Percentiles rank a stretch among this genome's conserved stretches.
Conservation (phyloP, 2,329 filamentous ascomycete species). For the Penicillium brevicompactum region DNA sequence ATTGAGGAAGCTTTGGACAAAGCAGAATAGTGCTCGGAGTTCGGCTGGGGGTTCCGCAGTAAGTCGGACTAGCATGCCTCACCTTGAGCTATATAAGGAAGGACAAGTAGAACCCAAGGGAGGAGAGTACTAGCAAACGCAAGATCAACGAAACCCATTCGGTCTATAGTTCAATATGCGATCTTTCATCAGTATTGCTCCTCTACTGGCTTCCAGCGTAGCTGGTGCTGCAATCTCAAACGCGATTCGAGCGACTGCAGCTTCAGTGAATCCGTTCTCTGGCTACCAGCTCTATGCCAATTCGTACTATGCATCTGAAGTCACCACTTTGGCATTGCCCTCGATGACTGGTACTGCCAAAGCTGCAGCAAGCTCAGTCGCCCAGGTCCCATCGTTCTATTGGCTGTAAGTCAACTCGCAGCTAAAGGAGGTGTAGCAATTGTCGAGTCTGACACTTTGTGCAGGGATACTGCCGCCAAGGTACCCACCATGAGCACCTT, state of each 20-base stretch:
- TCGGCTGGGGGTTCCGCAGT: conserved; percentile 1
- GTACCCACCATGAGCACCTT: conserved; percentile 53
- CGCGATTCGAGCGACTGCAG: conserved; percentile 23
- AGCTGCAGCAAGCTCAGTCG: conserved; percentile 52
- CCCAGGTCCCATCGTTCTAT: conserved; percentile 54
- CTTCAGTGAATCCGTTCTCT: conserved; percentile 55
- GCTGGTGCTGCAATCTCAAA: conserved; percentile 21
- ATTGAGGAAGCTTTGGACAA: background rate
- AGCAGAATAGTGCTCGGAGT: background rate
- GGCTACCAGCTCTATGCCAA: conserved; percentile 56
- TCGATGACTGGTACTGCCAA: conserved; percentile 59
- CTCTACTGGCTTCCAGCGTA: conserved; percentile 21
- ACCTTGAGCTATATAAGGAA: conserved; percentile 1
- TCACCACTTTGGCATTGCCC: conserved; percentile 61
- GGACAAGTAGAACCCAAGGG: background rate
- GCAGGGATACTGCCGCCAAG: conserved; percentile 51
- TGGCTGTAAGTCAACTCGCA: conserved; percentile 49
- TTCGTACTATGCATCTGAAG: conserved; percentile 56
- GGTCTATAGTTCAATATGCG: conserved; percentile 18
- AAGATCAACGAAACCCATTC: background rate
- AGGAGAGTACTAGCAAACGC: background rate
- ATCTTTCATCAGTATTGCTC: conserved; percentile 18
- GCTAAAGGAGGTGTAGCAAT: background rate
- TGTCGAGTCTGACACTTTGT: background rate
- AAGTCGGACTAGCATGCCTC: too few species aligned